phyloP scores from a whole-genome alignment of 2,329 filamentous ascomycete species.

The Sporothrix brasiliensis region DNA sequence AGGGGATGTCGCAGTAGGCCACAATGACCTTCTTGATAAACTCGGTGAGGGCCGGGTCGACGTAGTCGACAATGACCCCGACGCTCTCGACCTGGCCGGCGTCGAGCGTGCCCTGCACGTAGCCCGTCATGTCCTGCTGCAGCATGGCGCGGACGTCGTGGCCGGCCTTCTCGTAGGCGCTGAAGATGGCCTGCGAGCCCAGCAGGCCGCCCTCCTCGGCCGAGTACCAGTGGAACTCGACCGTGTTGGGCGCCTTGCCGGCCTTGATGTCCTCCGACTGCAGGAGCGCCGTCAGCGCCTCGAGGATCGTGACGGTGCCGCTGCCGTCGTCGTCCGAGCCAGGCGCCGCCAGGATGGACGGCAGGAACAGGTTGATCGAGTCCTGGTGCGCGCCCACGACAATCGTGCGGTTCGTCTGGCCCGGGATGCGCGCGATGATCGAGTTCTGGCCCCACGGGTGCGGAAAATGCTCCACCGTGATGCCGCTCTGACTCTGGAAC shows the following conservation, averaged over 20 bases:
- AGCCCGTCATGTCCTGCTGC: conserved; percentile 98
- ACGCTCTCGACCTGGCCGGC: conserved; percentile 82
- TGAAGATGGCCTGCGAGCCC: conserved; percentile 88
- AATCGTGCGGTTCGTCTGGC: conserved; percentile 78
- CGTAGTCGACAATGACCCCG: conserved; percentile 90
- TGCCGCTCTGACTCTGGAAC: conserved; percentile 57
- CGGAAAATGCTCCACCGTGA: conserved; percentile 71
- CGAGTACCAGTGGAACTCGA: conserved; percentile 97
- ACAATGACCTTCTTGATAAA: conserved; percentile 91
- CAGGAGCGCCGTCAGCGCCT: conserved; percentile 81
- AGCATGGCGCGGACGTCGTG: conserved; percentile 92
- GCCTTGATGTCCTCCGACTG: conserved; percentile 68
- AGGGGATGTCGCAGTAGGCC: conserved; percentile 78
- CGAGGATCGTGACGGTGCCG: conserved; percentile 90
- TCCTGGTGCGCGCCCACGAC: conserved; percentile 93
- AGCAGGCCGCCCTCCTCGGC: conserved; percentile 87
- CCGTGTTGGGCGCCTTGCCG: conserved; percentile 77
- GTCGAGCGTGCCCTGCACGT: conserved; percentile 77
- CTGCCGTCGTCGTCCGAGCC: conserved; percentile 96
- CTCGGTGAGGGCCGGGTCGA: conserved; percentile 76
- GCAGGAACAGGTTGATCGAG: conserved; percentile 90
- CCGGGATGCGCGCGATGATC: conserved; percentile 89
- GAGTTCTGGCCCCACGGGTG: conserved; percentile 89
- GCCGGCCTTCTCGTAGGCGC: conserved; percentile 70
- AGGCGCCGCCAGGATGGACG: conserved; percentile 79